Evolutionary conservation across 345 rosid genomes (phyloP).

Genomic region (Eucalyptus leucophloia): DNA sequence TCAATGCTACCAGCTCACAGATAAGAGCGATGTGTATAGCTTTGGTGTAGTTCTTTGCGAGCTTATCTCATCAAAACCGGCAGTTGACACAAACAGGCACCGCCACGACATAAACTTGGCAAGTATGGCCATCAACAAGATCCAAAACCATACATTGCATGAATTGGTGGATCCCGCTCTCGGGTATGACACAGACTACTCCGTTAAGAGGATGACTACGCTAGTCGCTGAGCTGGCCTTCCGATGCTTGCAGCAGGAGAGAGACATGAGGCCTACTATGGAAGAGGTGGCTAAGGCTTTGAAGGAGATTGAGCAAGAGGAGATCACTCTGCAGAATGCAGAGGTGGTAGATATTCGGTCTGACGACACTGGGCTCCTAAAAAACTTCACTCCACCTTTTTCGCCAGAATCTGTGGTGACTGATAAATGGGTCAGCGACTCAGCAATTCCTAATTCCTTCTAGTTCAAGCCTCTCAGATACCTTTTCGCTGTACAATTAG

Average conservation of each 20-base stretch:
- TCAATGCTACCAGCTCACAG: constrained; percentile 68
- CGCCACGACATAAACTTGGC: constrained; percentile 62
- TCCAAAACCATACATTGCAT: constrained; percentile 46
- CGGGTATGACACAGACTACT: constrained; percentile 37
- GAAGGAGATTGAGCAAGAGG: constrained; percentile 23
- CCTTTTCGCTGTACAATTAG: neutral
- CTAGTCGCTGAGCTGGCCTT: constrained; percentile 64
- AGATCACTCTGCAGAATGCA: constrained; percentile 3
- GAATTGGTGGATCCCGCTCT: constrained; percentile 66
- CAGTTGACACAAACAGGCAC: constrained; percentile 64
- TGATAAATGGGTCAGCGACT: constrained; percentile 52
- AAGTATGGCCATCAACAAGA: constrained; percentile 61
- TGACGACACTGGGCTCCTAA: constrained; percentile 44
- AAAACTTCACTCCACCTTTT: constrained; percentile 24
- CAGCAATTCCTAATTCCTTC: constrained; percentile 8
- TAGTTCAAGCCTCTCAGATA: neutral
- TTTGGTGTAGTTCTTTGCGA: constrained; percentile 81
- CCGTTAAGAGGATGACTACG: constrained; percentile 22
- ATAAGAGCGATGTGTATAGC: constrained; percentile 87
- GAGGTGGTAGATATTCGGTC: constrained; percentile 24
- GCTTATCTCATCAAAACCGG: constrained; percentile 49
- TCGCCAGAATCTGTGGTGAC: constrained; percentile 38
- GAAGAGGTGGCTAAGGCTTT: constrained; percentile 43
- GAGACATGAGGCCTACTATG: constrained; percentile 71
- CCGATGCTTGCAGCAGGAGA: constrained; percentile 70